Evolutionary conservation across 2,329 filamentous ascomycete species (phyloP), one percentile per base, ranked within the genome.

Genomic region (Erysiphe pulchra): DNA sequence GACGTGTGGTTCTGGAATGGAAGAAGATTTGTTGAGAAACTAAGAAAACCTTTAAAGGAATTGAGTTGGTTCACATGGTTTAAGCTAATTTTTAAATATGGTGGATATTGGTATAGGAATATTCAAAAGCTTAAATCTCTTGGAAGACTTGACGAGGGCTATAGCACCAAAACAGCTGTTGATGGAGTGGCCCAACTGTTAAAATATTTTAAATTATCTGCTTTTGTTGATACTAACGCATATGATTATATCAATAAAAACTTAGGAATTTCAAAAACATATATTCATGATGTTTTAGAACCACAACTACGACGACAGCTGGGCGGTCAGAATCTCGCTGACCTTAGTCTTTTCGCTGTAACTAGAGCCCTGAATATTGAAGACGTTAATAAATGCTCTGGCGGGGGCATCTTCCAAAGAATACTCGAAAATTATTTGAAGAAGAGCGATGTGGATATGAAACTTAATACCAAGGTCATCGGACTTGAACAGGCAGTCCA

Each of bases 291-390:
- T n/a, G 36, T 52, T 16, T 13, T 52, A 4, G 8, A 16, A 16
- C 38, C 47, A 13, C 46, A 51, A 40, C 7, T 51, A n/a, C 40
- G 40, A 24, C 38, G 47, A 20, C 50, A 52, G 42, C 17, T 37
- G 6, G 50, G 51, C 2, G 50, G 51, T 2, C 38, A 47, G 39
- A 42, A 46, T 9, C 11, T 48, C 2, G 31, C 43, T 4, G 51
- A 51, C 37, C 12, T 52, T 4, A 49, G 44, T 34, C 46, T 46
- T 45, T 41, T 51, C 8, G 46, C 45, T 14, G 24, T 52, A 5
- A 31, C 31, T 31, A 45, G 45, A 10, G 48, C 43, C 2, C 28
- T 51, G 30, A n/a, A 42, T 18, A 45, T 48, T 13, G 49, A 52
- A 41, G 43, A 46, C 34, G 32, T 24, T 5, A 38, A 13, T 12